Conservation (phyloP, 1,139 yeast species). For the Yamadazyma oceani region DNA sequence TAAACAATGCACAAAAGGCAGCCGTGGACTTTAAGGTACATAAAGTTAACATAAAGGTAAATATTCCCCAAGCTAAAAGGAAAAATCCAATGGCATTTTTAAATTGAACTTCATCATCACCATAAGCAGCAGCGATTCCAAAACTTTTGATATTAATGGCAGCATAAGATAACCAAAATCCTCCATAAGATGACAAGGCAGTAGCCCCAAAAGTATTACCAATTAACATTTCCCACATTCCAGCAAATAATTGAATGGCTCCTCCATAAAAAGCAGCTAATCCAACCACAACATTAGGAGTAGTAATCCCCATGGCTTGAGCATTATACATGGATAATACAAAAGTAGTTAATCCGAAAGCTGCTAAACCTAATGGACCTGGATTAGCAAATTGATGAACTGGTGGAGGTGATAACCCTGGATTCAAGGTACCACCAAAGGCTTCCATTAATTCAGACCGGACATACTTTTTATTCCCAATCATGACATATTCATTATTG, state of each 20-base stretch:
- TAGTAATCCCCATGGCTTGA: constrained; percentile 39
- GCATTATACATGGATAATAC: constrained; percentile 44
- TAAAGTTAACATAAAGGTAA: constrained; percentile 39
- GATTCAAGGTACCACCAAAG: constrained; percentile 38
- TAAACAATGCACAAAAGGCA: constrained; percentile 37
- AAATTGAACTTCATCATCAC: constrained; percentile 31
- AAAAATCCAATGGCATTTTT: constrained; percentile 42
- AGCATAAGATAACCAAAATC: constrained; percentile 43
- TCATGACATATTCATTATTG: constrained; percentile 23
- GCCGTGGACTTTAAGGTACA: constrained; percentile 46
- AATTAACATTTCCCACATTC: constrained; percentile 49
- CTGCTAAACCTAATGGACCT: constrained; percentile 59
- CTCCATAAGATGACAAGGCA: constrained; percentile 43
- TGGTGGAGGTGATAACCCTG: constrained; percentile 39
- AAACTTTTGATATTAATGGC: constrained; percentile 32
- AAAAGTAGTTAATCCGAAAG: constrained; percentile 53
- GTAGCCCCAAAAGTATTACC: constrained; percentile 45
- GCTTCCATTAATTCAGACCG: constrained; percentile 41
- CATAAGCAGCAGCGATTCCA: constrained; percentile 63
- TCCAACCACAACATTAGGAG: constrained; percentile 42
- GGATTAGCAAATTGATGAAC: constrained; percentile 51
- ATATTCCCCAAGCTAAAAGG: constrained; percentile 47
- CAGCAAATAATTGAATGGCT: constrained; percentile 46
- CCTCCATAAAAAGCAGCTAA: constrained; percentile 49
- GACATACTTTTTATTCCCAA: constrained; percentile 35